phyloP scores from a whole-genome alignment of 305 asterid genomes.

The Petunia hybrid region DNA sequence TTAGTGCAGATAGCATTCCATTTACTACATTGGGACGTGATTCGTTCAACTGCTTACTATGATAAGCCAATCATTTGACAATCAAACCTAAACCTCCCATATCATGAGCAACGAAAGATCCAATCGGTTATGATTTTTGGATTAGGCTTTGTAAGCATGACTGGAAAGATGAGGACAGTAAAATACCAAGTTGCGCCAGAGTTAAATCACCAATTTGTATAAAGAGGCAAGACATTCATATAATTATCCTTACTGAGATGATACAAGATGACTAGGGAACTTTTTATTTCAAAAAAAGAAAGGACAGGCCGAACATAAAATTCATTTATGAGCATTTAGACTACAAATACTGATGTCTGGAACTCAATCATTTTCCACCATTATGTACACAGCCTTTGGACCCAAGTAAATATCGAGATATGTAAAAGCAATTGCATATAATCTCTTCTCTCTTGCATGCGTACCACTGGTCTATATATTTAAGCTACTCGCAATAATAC shows the following conservation, averaged over 20 bases:
- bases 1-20: background rate
- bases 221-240: constrained; percentile 16
- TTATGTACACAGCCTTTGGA: constrained; percentile 14
- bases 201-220: constrained; percentile 18
- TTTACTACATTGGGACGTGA: background rate
- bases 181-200: background rate
- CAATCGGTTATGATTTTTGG: background rate
- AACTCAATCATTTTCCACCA: constrained; percentile 15
- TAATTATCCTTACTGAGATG: constrained; percentile 1
- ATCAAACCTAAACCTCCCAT: background rate
- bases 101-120: background rate
- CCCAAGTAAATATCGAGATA: background rate
- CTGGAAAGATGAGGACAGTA: background rate
- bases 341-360: background rate
- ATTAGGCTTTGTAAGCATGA: background rate
- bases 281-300: background rate
- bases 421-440: constrained; percentile 21
- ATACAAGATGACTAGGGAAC: constrained; percentile 5
- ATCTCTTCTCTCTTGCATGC: background rate
- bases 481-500: constrained; percentile 4
- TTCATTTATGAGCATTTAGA: background rate
- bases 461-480: background rate
- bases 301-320: background rate
- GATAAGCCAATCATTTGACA: background rate
- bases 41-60: background rate